Conservation (phyloP, 805 yeast genomes). For the Candida manassasensis region DNA sequence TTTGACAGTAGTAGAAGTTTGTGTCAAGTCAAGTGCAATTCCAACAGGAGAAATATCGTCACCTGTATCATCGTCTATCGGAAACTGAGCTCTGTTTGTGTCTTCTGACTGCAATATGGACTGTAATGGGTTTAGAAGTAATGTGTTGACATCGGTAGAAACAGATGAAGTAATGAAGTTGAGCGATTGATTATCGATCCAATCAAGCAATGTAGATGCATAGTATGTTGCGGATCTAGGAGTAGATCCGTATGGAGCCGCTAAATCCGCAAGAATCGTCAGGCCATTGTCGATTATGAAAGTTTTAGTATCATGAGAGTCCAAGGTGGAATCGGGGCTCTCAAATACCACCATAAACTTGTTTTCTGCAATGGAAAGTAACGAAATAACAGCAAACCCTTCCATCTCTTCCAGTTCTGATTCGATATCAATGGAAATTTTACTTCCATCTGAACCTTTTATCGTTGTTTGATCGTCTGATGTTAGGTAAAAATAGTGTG, state of each 20-base stretch:
- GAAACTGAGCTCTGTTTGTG: slow-evolving; percentile 66
- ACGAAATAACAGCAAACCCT: slow-evolving; percentile 4
- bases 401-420: too few relatives aligned
- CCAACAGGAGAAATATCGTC: slow-evolving; percentile 75
- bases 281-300: slow-evolving; percentile 13
- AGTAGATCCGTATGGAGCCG: slow-evolving; percentile 50
- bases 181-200: slow-evolving; percentile 30
- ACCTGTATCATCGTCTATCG: slow-evolving; percentile 59
- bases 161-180: slow-evolving; percentile 54
- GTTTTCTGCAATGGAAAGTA: slow-evolving; percentile 2
- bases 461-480: not conserved
- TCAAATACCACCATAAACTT: slow-evolving; percentile 13
- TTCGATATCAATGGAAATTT: not conserved
- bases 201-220: slow-evolving; percentile 30
- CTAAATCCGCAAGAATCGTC: slow-evolving; percentile 29
- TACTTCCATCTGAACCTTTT: not conserved
- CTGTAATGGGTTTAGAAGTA: slow-evolving; percentile 7
- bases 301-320: slow-evolving; percentile 26
- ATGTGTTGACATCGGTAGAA: slow-evolving; percentile 48
- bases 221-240: slow-evolving; percentile 47
- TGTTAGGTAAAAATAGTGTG: slow-evolving; percentile 1
- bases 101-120: slow-evolving; percentile 56
- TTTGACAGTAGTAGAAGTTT: slow-evolving; percentile 33
- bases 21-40: slow-evolving; percentile 53
- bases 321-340: slow-evolving; percentile 17